A percentile compares a stretch with the other conserved stretches of the same genome.
phyloP scores from a whole-genome alignment of 202 grass and related monocot genomes.

The Bolboschoenoplectus hybrid region DNA sequence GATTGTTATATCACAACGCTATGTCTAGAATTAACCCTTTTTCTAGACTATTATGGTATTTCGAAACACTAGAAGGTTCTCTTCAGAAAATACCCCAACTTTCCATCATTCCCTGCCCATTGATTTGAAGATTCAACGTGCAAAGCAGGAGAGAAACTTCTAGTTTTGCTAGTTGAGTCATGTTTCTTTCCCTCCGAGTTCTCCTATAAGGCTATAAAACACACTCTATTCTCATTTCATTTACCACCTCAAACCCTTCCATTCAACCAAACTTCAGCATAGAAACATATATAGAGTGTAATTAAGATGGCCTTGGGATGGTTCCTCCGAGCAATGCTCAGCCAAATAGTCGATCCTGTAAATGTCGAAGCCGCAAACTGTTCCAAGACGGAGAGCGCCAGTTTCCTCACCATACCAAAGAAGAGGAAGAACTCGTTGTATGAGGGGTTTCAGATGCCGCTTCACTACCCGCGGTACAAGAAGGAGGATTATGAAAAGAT shows the following conservation, averaged over 20 bases:
- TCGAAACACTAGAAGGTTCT: constrained; percentile 22
- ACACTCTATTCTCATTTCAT: constrained; percentile 9
- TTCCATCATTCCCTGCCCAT: constrained; percentile 3
- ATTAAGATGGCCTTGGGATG: constrained; percentile 42
- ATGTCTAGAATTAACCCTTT: background rate
- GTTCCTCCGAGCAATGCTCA: constrained; percentile 34
- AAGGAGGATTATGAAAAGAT: constrained; percentile 46
- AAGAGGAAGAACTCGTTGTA: constrained; percentile 7
- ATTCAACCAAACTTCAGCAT: background rate
- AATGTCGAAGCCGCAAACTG: background rate
- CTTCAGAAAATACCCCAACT: background rate
- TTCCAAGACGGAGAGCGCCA: background rate
- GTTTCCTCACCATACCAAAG: background rate
- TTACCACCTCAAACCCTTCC: background rate
- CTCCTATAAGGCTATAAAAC: constrained; percentile 17
- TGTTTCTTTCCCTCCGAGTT: background rate
- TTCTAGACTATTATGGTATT: background rate
- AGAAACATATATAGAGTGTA: constrained; percentile 26
- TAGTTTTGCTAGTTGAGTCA: constrained; percentile 42
- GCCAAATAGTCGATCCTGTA: constrained; percentile 33
- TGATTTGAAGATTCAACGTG: constrained; percentile 22
- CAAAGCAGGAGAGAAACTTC: constrained; percentile 20
- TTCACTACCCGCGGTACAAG: constrained; percentile 50
- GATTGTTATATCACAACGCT: background rate
- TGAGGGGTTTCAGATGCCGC: constrained; percentile 48